Percentiles rank a stretch among this genome's conserved stretches.
phyloP scores from a whole-genome alignment of 2,329 filamentous ascomycete genomes.

The Epichloe glyceriae region DNA sequence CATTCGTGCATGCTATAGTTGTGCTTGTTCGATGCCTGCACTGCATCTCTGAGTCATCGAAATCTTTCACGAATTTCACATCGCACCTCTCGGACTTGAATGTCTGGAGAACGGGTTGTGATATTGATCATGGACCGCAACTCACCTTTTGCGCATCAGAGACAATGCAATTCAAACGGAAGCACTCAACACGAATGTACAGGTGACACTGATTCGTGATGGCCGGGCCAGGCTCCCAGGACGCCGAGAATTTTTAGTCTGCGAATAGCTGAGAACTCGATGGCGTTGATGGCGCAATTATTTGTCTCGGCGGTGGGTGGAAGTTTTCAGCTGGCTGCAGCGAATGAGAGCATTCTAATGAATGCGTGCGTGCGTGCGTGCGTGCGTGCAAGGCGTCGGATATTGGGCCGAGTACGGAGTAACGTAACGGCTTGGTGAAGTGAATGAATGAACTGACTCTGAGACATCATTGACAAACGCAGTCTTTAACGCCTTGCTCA shows the following conservation, averaged over 20 bases:
- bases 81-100: no score
- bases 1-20: background rate
- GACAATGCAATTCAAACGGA: background rate
- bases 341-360: background rate
- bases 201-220: background rate
- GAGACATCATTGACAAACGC: no score
- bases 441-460: no score
- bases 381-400: background rate
- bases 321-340: background rate
- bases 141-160: background rate
- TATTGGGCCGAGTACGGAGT: no score
- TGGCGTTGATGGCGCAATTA: background rate
- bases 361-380: background rate
- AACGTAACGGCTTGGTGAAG: no score
- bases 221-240: background rate
- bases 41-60: no score
- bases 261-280: background rate
- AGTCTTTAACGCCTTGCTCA: no score
- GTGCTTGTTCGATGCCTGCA: no score
- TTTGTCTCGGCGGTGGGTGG: background rate
- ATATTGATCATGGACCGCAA: no score
- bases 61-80: no score
- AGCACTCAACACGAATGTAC: background rate
- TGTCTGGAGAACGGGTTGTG: no score
- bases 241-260: background rate